A percentile compares a stretch with the other conserved stretches of the same genome.
Evolutionary conservation across 495 filamentous ascomycete species (phyloP).

Genomic region (Aspergillus sclerotioniger): DNA sequence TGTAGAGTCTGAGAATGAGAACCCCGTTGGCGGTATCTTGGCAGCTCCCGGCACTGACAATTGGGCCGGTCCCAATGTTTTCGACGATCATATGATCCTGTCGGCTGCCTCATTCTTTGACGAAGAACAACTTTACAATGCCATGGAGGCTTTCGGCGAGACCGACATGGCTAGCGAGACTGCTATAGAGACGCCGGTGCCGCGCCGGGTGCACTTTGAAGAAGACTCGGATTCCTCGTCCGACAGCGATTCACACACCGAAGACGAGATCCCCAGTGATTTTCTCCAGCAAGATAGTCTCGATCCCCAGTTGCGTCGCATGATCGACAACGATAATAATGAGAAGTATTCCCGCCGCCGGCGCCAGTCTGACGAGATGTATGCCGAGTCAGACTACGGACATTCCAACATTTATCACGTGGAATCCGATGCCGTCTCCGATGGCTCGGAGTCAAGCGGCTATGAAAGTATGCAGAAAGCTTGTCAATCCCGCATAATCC

Average conservation of each 20-base stretch:
- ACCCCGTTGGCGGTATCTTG: slow-evolving; percentile 22
- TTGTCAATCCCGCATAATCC: not conserved
- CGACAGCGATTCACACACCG: slow-evolving; percentile 50
- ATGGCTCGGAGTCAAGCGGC: slow-evolving; percentile 60
- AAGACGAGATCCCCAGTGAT: slow-evolving; percentile 65
- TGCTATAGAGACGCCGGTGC: slow-evolving; percentile 38
- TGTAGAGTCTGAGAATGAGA: slow-evolving; percentile 54
- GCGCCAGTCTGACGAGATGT: slow-evolving; percentile 45
- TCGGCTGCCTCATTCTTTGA: slow-evolving; percentile 50
- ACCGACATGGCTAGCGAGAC: slow-evolving; percentile 44
- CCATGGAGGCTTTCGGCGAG: slow-evolving; percentile 46
- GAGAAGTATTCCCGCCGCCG: slow-evolving; percentile 45
- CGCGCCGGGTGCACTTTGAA: slow-evolving; percentile 52
- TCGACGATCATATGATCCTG: slow-evolving; percentile 50
- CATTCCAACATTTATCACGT: slow-evolving; percentile 51
- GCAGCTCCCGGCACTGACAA: slow-evolving; percentile 44
- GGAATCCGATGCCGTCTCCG: slow-evolving; percentile 52
- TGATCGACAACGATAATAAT: slow-evolving; percentile 62
- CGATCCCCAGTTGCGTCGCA: slow-evolving; percentile 64
- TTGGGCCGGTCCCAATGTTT: slow-evolving; percentile 59
- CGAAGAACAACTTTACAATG: slow-evolving; percentile 49
- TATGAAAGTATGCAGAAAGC: slow-evolving; percentile 65
- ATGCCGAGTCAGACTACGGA: slow-evolving; percentile 44
- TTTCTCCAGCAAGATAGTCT: slow-evolving; percentile 70
- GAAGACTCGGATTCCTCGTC: slow-evolving; percentile 51